Base-by-base conservation (phyloP, 1,284 basidiomycete genomes). In the Ustilago sp. region DNA sequence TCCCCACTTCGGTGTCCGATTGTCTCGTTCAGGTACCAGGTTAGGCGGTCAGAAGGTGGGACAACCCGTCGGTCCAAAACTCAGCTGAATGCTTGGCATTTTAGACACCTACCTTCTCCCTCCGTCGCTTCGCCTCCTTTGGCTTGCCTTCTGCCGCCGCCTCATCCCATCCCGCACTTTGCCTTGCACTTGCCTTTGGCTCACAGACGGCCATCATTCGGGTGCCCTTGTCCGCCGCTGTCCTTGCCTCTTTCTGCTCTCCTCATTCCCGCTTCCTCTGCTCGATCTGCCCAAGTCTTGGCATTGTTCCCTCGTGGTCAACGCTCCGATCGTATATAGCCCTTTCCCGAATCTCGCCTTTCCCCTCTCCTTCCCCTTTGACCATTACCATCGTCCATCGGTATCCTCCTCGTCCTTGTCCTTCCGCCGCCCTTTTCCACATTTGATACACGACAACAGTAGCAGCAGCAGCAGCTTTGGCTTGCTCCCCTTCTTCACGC, bases 251-350 rank as follows among this genome's bases (percentile, higher is more conserved):
- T 34, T 19, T 39, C 23, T 5, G 31, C 53, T 39, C 19, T 41
- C 41, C 41, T 57, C 31, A 28, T 13, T 45, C 15, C 50, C 35
- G n/a, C 35, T 23, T 6, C n/a, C 39, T 43, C 23, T 17, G 48
- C 48, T 15, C 54, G 3, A 56, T 23, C 11, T 19, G 17, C 39
- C 54, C 57, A 59, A 48, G 57, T 59, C 57, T 74, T 74, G 71
- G 71, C 71, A 62, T 56, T 52, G 59, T 15, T 19, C 45, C 71
- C 71, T 74, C 71, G 66, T 68, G 66, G 65, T 65, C 34, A 4
- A 2, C 39, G 52, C 43, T 57, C 38, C 23, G 39, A 41, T 64
- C 54, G 41, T 73, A 73, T 73, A 73, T 73, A 67, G 59, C 35
- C 34, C 23, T 58, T n/a, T n/a, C 19, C 5, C 45, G 15, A 8